Evolutionary conservation across 2,329 filamentous ascomycete species (phyloP).

Genomic region (Penicillium sp.): DNA sequence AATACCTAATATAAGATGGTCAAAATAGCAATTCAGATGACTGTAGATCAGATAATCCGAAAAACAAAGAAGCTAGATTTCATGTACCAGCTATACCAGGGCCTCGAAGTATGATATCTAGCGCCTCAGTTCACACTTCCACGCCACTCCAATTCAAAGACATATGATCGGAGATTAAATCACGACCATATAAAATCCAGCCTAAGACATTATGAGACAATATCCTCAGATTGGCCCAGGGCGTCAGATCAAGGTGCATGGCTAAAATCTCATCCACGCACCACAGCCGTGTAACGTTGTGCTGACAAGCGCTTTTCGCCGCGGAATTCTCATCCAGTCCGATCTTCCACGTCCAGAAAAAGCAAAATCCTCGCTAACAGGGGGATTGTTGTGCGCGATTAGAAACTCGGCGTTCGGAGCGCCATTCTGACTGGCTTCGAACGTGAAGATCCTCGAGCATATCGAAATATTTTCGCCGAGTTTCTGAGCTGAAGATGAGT

Average conservation of each 20-base stretch:
- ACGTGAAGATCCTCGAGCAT: slow-evolving; percentile 7
- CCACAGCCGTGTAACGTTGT: slow-evolving; percentile 10
- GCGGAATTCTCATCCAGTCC: not conserved
- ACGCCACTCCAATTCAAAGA: not conserved
- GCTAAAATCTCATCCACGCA: not conserved
- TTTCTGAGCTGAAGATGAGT: slow-evolving; percentile 2
- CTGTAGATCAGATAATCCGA: not conserved
- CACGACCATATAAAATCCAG: not conserved
- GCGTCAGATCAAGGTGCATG: not conserved
- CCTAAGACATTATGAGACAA: not conserved
- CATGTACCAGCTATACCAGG: not conserved
- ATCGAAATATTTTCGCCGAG: slow-evolving; percentile 7
- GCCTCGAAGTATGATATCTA: not conserved
- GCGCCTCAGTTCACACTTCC: not conserved
- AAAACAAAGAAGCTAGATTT: not conserved
- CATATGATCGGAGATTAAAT: not conserved
- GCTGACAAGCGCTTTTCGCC: not conserved
- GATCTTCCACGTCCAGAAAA: not conserved
- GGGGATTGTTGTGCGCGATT: slow-evolving; percentile 1
- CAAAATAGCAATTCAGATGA: not conserved
- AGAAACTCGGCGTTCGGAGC: slow-evolving; percentile 4
- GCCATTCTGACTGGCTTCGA: slow-evolving; percentile 6
- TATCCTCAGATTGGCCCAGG: not conserved
- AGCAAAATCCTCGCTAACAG: slow-evolving; percentile 6
- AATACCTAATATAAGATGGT: not conserved